Base-by-base conservation (phyloP, 371 early-diverging fungal genomes). In the Mucor circinelloides region DNA sequence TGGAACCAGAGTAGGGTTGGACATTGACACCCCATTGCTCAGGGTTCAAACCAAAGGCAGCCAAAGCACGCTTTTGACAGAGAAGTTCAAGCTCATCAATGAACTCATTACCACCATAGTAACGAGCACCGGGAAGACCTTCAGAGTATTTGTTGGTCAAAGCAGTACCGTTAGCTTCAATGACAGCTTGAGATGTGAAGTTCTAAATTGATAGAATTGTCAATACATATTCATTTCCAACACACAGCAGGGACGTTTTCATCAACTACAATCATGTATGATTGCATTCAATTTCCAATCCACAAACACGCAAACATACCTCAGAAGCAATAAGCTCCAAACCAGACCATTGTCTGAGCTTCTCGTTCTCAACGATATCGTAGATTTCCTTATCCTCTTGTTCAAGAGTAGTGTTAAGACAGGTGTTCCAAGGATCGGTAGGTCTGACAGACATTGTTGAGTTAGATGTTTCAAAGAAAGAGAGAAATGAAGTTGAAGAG, bases 131-230 rank as follows among this genome's bases (percentile, higher is more conserved):
- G 36, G 97, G 97, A 60, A 94, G 94, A 87, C 99, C 99, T 83
- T 99, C 99, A 19, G 98, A 97, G 89, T 99, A 99, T 85, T 99
- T 99, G 94, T 99, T 99, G 76, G 97, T 97, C 86, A 99, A 89
- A 17, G 95, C 87, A n/a, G 99, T 97, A 57, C 98, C 98, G 64
- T 97, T 93, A 69, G 98, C 99, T 75, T 97, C 94, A 90, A 99
- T 95, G 58, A 98, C 99, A 36, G 97, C 93, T 72, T 90, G 91
- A 50, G 97, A 97, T 38, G 99, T 99, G 78, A 97, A 99, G 91
- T 99, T 99, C 95, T 97, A 85, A 10, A n/a, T 44, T 13, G 1
- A 17, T 15, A 19, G n/a, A 27, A 17, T 2, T 17, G 30, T 56
- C 31, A 23, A 27, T 17, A 46, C n/a, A 38, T 17, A 21, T 31